phyloP scores from a whole-genome alignment of 2,329 filamentous ascomycete species.

The Pestalotiopsis sp. region DNA sequence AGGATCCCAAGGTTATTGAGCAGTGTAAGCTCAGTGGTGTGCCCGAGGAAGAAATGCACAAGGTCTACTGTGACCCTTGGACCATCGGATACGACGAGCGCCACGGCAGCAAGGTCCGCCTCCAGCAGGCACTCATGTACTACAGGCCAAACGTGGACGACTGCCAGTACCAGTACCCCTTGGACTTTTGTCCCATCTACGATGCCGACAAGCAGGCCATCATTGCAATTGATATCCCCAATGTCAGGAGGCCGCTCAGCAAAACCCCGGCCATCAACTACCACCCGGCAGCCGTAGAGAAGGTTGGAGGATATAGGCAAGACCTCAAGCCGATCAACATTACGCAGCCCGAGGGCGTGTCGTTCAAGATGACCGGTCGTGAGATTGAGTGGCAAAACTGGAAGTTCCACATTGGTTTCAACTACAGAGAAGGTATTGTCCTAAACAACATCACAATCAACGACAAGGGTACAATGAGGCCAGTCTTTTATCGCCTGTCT shows the following conservation, averaged over 20 bases:
- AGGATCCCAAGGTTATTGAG: conserved; percentile 85
- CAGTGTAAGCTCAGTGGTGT: conserved; percentile 86
- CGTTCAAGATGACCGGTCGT: conserved; percentile 76
- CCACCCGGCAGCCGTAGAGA: conserved; percentile 72
- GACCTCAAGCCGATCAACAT: conserved; percentile 88
- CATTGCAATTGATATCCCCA: conserved; percentile 82
- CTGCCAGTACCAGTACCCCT: conserved; percentile 86
- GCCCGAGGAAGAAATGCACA: conserved; percentile 83
- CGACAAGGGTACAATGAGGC: conserved; percentile 76
- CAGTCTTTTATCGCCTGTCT: conserved; percentile 87
- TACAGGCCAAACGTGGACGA: conserved; percentile 85
- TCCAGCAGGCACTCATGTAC: conserved; percentile 96
- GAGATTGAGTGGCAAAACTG: conserved; percentile 90
- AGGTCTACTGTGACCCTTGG: conserved; percentile 96
- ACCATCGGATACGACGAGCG: conserved; percentile 94
- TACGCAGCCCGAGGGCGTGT: conserved; percentile 86
- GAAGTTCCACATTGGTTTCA: conserved; percentile 92
- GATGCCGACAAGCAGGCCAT: conserved; percentile 79
- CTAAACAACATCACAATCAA: conserved; percentile 89
- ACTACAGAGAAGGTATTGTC: conserved; percentile 90
- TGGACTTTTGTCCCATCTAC: conserved; percentile 94
- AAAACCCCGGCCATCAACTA: conserved; percentile 79
- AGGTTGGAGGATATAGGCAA: conserved; percentile 73
- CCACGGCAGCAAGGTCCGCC: conserved; percentile 75
- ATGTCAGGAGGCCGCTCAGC: conserved; percentile 74